phyloP scores from a whole-genome alignment of 768 basidiomycete species.

The Mycena olivaceomarginata region DNA sequence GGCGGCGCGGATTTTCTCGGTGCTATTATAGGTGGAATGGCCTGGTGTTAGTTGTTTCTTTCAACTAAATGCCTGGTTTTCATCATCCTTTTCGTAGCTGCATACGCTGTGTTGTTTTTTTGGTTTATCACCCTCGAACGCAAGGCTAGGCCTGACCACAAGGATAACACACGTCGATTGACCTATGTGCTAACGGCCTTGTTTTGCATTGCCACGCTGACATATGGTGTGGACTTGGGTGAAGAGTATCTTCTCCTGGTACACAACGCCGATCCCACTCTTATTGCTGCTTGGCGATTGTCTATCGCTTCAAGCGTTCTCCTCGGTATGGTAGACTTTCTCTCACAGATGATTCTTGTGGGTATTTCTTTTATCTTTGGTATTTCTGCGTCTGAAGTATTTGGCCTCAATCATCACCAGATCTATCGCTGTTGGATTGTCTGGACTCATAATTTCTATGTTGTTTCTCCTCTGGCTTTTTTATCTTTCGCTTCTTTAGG shows the following conservation, averaged over 20 bases:
- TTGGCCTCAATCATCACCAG: background rate
- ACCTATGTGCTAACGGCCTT: conserved; percentile 6
- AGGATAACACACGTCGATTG: background rate
- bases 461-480: background rate
- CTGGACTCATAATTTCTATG: background rate
- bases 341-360: conserved; percentile 5
- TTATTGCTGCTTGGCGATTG: conserved; percentile 1
- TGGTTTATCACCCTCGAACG: conserved; percentile 1
- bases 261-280: background rate
- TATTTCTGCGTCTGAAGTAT: background rate
- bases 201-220: conserved; percentile 7
- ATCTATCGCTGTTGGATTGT: conserved; percentile 4
- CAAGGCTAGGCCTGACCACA: background rate
- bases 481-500: background rate
- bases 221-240: background rate
- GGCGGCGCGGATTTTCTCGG: conserved; percentile 6
- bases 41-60: conserved; percentile 5
- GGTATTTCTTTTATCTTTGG: too few species aligned
- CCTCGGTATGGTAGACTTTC: background rate
- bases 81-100: background rate
- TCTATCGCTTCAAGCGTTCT: background rate
- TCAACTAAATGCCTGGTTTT: background rate
- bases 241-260: background rate
- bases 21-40: background rate
- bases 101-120: background rate